These are phyloP conservation scores for Alternaria atra DNA, from an alignment of 2,329 filamentous ascomycete species.

Conservation along the genomic window DNA sequence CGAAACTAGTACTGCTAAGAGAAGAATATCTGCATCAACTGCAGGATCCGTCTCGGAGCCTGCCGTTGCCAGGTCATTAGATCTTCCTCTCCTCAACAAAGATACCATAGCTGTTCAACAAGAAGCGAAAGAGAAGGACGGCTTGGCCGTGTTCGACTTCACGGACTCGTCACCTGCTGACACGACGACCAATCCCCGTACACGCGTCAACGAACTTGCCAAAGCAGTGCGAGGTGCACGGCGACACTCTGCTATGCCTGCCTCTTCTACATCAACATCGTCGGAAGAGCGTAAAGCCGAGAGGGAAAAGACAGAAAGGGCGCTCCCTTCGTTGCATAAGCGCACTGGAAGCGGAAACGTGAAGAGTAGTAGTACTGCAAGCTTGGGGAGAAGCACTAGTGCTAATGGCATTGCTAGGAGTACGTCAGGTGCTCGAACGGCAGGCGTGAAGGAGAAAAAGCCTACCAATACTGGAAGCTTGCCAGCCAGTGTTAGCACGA, in stretches of 20 bases:
- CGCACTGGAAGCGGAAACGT: constrained; percentile 36
- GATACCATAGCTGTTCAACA: constrained; percentile 15
- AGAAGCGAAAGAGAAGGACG: constrained; percentile 33
- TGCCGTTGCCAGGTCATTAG: constrained; percentile 5
- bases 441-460: constrained; percentile 31
- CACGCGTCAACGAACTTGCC: constrained; percentile 39
- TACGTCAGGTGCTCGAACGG: constrained; percentile 20
- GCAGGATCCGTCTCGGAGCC: constrained; percentile 13
- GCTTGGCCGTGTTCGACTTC: constrained; percentile 52
- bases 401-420: constrained; percentile 17
- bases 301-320: constrained; percentile 27
- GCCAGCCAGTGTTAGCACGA: constrained; percentile 19
- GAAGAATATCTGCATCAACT: constrained; percentile 23
- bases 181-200: constrained; percentile 20
- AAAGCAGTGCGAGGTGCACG: constrained; percentile 40
- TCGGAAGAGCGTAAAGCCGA: constrained; percentile 20
- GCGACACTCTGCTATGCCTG: constrained; percentile 47
- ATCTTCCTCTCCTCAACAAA: constrained; percentile 9
- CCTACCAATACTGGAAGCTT: not conserved
- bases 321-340: constrained; percentile 35
- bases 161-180: constrained; percentile 45
- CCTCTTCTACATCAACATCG: constrained; percentile 14
- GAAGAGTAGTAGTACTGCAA: constrained; percentile 31
- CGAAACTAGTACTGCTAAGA: constrained; percentile 38
- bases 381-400: constrained; percentile 20